Conservation (phyloP, 306 rosid species). For the Pyrus betulifolia region DNA sequence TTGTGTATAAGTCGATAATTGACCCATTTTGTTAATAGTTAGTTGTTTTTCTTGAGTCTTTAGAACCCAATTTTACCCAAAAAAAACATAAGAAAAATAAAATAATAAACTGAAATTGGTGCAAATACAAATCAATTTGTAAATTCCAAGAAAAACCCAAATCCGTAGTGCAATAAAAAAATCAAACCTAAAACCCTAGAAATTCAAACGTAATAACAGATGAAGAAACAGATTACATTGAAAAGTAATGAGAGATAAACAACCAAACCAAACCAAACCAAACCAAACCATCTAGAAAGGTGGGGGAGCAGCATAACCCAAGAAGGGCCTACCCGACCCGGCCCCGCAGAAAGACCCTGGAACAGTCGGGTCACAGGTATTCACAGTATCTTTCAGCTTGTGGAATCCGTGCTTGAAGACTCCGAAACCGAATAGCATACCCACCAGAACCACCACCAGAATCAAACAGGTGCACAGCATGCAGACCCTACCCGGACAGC, state of each 20-base stretch:
- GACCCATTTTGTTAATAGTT: too few species aligned
- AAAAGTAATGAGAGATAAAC: neutral
- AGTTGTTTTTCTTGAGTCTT: too few species aligned
- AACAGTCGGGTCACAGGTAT: slow-evolving; percentile 33
- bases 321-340: slow-evolving; percentile 19
- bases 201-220: neutral
- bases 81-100: neutral
- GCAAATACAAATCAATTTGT: neutral
- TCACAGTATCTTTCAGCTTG: slow-evolving; percentile 46
- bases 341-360: slow-evolving; percentile 24
- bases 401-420: slow-evolving; percentile 76
- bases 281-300: neutral
- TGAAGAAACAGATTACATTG: neutral
- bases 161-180: neutral
- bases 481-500: slow-evolving; percentile 43
- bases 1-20: too few species aligned
- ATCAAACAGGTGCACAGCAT: slow-evolving; percentile 64
- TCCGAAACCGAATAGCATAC: slow-evolving; percentile 65
- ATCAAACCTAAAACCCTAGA: neutral
- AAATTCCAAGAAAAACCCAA: neutral
- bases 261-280: too few species aligned
- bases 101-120: neutral
- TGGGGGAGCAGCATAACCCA: slow-evolving; percentile 11
- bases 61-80: too few species aligned
- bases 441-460: slow-evolving; percentile 41